Conservation (phyloP, 208 protist species). For the Wallacemonas sp. region DNA sequence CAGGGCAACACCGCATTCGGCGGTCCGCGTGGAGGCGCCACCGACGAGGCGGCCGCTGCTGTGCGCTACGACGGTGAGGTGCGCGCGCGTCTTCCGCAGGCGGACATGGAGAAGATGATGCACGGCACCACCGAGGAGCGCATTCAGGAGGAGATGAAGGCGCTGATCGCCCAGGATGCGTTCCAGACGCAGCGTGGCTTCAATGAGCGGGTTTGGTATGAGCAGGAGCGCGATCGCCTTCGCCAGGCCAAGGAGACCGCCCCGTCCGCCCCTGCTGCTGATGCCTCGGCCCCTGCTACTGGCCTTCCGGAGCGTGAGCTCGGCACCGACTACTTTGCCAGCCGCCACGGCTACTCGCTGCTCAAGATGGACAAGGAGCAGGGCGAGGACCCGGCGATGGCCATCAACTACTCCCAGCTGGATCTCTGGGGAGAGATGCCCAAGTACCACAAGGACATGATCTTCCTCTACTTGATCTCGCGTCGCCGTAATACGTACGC, state of each 20-base stretch:
- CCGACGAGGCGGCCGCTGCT: slow-evolving; percentile 2
- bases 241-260: slow-evolving; percentile 3
- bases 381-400: slow-evolving; percentile 21
- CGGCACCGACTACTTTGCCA: slow-evolving; percentile 78
- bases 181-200: slow-evolving; percentile 72
- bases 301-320: slow-evolving; percentile 67
- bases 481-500: slow-evolving; percentile 89
- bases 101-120: slow-evolving; percentile 48
- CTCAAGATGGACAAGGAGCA: slow-evolving; percentile 38
- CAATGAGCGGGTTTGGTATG: slow-evolving; percentile 81
- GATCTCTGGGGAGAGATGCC: slow-evolving; percentile 91
- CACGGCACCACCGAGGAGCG: slow-evolving; percentile 38
- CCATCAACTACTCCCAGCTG: slow-evolving; percentile 72
- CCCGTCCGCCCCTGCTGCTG: background rate
- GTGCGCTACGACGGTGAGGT: slow-evolving; percentile 15
- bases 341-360: slow-evolving; percentile 82
- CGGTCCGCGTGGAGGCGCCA: background rate
- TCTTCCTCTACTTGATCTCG: slow-evolving; percentile 87
- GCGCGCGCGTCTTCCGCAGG: slow-evolving; percentile 60
- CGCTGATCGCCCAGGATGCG: slow-evolving; percentile 56
- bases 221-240: slow-evolving; percentile 47
- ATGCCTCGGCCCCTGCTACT: background rate
- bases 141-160: slow-evolving; percentile 58
- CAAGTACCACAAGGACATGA: slow-evolving; percentile 83
- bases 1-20: background rate